Evolutionary conservation across 306 rosid genomes (phyloP).

Genomic region (Quercus mongolica): DNA sequence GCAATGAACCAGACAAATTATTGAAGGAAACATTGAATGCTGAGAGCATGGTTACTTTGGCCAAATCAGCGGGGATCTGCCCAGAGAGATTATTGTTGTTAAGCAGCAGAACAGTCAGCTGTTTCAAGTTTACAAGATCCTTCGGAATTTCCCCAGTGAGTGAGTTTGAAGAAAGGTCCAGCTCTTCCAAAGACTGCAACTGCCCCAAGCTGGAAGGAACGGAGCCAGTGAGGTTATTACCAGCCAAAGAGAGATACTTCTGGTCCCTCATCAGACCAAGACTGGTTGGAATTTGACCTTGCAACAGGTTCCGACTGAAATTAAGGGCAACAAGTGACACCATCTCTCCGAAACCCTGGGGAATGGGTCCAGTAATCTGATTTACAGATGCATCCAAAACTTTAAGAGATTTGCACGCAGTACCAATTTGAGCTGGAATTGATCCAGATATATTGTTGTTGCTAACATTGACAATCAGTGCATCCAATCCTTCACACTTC

Average conservation of each 20-base stretch:
- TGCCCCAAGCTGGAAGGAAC: constrained; percentile 68
- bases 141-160: constrained; percentile 81
- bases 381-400: constrained; percentile 75
- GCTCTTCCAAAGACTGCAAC: constrained; percentile 54
- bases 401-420: constrained; percentile 55
- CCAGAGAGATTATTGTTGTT: constrained; percentile 77
- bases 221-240: constrained; percentile 56
- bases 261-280: constrained; percentile 57
- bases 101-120: constrained; percentile 64
- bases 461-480: constrained; percentile 66
- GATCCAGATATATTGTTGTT: constrained; percentile 53
- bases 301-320: constrained; percentile 65
- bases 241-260: constrained; percentile 63
- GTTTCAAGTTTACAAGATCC: constrained; percentile 54
- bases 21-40: constrained; percentile 85
- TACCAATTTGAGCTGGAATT: constrained; percentile 49
- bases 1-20: constrained; percentile 82
- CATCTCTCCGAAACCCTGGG: constrained; percentile 40
- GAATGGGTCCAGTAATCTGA: constrained; percentile 54
- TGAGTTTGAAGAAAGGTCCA: constrained; percentile 74
- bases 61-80: constrained; percentile 78
- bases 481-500: constrained; percentile 54
- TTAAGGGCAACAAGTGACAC: constrained; percentile 61
- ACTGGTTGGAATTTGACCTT: constrained; percentile 53
- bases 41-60: constrained; percentile 59